phyloP scores from a whole-genome alignment of 805 yeast genomes.

The Saccharomycopsis guyanensis region DNA sequence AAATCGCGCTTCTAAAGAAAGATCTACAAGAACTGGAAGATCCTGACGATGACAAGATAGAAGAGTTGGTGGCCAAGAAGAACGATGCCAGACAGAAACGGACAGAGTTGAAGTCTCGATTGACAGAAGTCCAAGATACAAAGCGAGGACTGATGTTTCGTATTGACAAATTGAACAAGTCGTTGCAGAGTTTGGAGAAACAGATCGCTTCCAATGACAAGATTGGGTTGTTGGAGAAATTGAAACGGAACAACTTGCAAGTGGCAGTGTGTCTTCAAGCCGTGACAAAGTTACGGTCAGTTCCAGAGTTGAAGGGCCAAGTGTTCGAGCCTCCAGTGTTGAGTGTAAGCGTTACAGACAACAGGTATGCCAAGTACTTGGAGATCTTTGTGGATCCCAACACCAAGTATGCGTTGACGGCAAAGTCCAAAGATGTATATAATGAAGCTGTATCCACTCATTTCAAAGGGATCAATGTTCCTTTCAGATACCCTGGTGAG shows the following conservation, averaged over 20 bases:
- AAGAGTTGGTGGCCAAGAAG: conserved; percentile 23
- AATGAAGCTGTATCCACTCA: conserved; percentile 35
- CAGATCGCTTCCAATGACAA: conserved; percentile 43
- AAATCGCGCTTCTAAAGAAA: conserved; percentile 22
- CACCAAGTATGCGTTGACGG: conserved; percentile 57
- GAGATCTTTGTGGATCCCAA: conserved; percentile 48
- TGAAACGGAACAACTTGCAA: conserved; percentile 23
- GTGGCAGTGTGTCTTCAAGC: conserved; percentile 30
- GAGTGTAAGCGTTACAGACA: conserved; percentile 47
- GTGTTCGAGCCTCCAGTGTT: conserved; percentile 73
- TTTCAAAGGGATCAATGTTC: conserved; percentile 39
- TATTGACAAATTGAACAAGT: conserved; percentile 24
- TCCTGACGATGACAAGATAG: conserved; percentile 23
- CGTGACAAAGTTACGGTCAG: conserved; percentile 30
- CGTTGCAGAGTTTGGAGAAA: conserved; percentile 33
- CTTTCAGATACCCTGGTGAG: conserved; percentile 43
- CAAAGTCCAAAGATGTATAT: conserved; percentile 45
- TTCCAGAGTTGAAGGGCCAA: conserved; percentile 30
- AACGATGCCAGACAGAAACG: conserved; percentile 23
- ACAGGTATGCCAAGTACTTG: conserved; percentile 44
- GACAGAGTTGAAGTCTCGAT: conserved; percentile 19
- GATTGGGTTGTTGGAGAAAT: conserved; percentile 37
- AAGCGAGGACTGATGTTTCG: background rate
- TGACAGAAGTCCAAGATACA: conserved; percentile 23
- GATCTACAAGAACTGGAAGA: conserved; percentile 24